Conservation (phyloP, 169 alveolate species). For the Hammondia hammondi region DNA sequence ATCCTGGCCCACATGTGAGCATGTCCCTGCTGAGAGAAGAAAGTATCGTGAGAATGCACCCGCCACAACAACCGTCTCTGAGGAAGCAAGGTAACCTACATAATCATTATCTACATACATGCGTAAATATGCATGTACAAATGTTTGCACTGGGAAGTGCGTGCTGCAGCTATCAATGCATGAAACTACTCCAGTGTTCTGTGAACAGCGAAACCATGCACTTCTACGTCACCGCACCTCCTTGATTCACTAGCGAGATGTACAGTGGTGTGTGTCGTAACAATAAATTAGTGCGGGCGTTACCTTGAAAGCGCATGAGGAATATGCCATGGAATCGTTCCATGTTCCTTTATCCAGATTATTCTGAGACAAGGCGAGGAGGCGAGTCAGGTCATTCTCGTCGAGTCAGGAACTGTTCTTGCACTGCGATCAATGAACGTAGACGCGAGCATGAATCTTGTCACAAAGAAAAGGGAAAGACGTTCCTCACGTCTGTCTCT, state of each 20-base stretch:
- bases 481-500: background rate
- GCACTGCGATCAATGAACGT: constrained; percentile 24
- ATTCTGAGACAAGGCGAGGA: constrained; percentile 56
- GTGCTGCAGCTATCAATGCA: too few relatives aligned
- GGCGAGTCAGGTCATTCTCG: constrained; percentile 47
- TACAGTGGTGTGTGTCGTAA: too few relatives aligned
- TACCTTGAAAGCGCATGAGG: too few relatives aligned
- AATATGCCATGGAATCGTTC: too few relatives aligned
- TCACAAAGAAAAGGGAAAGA: background rate
- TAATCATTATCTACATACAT: background rate
- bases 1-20: constrained; percentile 36
- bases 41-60: background rate
- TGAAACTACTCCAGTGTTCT: too few relatives aligned
- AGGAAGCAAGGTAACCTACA: background rate
- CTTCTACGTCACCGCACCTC: too few relatives aligned
- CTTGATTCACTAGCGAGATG: too few relatives aligned
- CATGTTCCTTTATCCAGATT: background rate
- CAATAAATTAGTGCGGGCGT: too few relatives aligned
- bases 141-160: too few relatives aligned
- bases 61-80: background rate
- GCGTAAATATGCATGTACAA: background rate
- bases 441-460: background rate
- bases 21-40: background rate
- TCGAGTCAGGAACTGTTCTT: constrained; percentile 45
- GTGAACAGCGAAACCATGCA: too few relatives aligned